Percentiles rank a stretch among this genome's conserved stretches.
phyloP scores from a whole-genome alignment of 371 early-diverging fungal species.

The Saksenaea oblongispora region DNA sequence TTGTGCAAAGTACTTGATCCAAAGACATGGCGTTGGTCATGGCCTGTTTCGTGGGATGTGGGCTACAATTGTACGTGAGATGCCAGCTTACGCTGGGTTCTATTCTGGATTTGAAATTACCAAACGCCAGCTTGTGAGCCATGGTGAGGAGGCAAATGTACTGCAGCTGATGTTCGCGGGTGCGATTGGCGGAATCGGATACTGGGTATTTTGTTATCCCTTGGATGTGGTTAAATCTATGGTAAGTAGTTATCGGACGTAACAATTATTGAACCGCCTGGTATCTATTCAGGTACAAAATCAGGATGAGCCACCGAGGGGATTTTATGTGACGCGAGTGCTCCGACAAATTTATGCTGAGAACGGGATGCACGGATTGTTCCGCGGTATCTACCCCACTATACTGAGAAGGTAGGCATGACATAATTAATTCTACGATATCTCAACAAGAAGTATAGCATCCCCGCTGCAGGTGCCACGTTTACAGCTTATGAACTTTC shows the following conservation, averaged over 20 bases:
- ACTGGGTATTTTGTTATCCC: conserved; percentile 85
- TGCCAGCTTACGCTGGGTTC: conserved; percentile 85
- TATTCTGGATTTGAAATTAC: conserved; percentile 79
- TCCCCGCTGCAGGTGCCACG: conserved; percentile 78
- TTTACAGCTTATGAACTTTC: conserved; percentile 78
- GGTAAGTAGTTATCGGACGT: conserved; percentile 40
- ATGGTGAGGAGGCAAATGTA: conserved; percentile 46
- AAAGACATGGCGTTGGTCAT: conserved; percentile 62
- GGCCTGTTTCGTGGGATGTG: conserved; percentile 82
- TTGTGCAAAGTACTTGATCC: conserved; percentile 63
- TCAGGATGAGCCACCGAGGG: conserved; percentile 58
- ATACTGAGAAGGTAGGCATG: conserved; percentile 38
- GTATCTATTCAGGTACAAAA: conserved; percentile 57
- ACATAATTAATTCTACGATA: background rate
- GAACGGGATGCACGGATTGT: conserved; percentile 58
- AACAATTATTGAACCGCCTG: no score
- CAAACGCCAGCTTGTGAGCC: conserved; percentile 59
- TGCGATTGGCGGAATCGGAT: conserved; percentile 73
- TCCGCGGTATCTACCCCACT: conserved; percentile 67
- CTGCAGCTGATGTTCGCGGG: conserved; percentile 73
- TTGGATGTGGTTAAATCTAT: conserved; percentile 83
- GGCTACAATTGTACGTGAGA: conserved; percentile 76
- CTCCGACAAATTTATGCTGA: conserved; percentile 54
- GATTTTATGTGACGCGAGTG: conserved; percentile 58
- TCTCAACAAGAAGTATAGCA: conserved; percentile 28